Evolutionary conservation across 2,329 filamentous ascomycete genomes (phyloP).

Genomic region (Alternaria brassicae): DNA sequence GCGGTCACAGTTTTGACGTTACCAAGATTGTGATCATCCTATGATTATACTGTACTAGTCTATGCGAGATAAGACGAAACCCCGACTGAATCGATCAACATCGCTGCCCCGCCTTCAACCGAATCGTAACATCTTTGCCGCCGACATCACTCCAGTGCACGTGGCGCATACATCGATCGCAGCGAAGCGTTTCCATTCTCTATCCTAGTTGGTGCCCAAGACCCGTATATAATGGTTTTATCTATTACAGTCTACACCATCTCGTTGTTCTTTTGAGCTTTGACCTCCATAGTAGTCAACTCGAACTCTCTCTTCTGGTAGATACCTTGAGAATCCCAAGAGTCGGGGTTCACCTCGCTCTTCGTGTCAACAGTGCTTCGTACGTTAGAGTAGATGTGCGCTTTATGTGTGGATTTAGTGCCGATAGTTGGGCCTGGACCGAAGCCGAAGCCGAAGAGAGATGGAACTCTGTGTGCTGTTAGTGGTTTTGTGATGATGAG

Average conservation of each 20-base stretch:
- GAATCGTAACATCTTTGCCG: not conserved
- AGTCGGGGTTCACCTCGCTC: constrained; percentile 22
- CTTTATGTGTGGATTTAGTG: constrained; percentile 24
- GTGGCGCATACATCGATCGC: not conserved
- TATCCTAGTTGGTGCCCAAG: not conserved
- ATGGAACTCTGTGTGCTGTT: constrained; percentile 6
- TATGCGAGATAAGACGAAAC: not conserved
- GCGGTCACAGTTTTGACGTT: not conserved
- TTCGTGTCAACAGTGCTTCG: constrained; percentile 23
- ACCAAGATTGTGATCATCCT: not conserved
- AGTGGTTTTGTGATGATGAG: not conserved
- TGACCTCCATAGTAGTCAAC: constrained; percentile 28
- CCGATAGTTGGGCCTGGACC: constrained; percentile 16
- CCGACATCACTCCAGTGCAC: not conserved
- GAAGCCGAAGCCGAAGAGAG: constrained; percentile 15
- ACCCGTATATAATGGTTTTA: not conserved
- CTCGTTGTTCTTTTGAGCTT: constrained; percentile 7
- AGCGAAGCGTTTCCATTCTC: constrained; percentile 7
- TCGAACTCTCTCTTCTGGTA: constrained; percentile 37
- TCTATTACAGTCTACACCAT: constrained; percentile 6
- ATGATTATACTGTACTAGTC: not conserved
- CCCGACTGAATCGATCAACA: not conserved
- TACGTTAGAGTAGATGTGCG: constrained; percentile 32
- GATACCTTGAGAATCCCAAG: constrained; percentile 36
- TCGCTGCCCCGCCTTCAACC: not conserved